phyloP scores from a whole-genome alignment of 2,329 filamentous ascomycete genomes.

The Dothiorella sarmentorum region DNA sequence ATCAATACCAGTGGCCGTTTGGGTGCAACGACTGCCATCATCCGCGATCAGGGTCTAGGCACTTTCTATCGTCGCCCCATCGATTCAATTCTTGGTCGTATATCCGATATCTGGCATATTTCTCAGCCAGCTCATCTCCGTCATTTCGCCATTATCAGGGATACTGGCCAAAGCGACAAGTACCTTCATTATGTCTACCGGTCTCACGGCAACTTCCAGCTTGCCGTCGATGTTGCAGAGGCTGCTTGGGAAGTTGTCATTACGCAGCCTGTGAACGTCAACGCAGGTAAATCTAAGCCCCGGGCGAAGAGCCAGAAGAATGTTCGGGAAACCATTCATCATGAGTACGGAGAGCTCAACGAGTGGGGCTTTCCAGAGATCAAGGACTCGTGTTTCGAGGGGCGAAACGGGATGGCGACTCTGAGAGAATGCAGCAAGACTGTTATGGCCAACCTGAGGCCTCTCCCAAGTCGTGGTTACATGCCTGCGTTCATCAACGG shows the following conservation, averaged over 20 bases:
- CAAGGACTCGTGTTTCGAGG: slow-evolving; percentile 32
- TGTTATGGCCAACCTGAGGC: slow-evolving; percentile 1
- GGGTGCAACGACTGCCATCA: slow-evolving; percentile 50
- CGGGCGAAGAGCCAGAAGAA: slow-evolving; percentile 21
- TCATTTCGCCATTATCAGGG: slow-evolving; percentile 55
- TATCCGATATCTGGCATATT: slow-evolving; percentile 55
- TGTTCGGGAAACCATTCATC: slow-evolving; percentile 7
- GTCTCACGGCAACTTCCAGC: slow-evolving; percentile 50
- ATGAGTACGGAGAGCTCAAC: slow-evolving; percentile 37
- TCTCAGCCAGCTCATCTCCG: slow-evolving; percentile 58
- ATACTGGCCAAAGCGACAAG: slow-evolving; percentile 46
- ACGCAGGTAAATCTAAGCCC: slow-evolving; percentile 21
- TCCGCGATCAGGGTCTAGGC: slow-evolving; percentile 42
- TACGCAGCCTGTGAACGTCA: slow-evolving; percentile 27
- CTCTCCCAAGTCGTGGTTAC: slow-evolving; percentile 10
- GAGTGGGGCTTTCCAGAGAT: slow-evolving; percentile 47
- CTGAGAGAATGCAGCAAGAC: slow-evolving; percentile 26
- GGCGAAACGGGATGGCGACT: slow-evolving; percentile 42
- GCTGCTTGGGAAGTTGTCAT: slow-evolving; percentile 54
- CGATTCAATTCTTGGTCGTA: slow-evolving; percentile 50
- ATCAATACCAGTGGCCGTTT: slow-evolving; percentile 45
- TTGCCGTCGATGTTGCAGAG: slow-evolving; percentile 49
- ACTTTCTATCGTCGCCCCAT: slow-evolving; percentile 53
- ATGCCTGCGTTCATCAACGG: slow-evolving; percentile 3
- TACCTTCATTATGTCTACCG: slow-evolving; percentile 54